phyloP scores from a whole-genome alignment of 331 rosid species.

The Erythrophleum ivorense region DNA sequence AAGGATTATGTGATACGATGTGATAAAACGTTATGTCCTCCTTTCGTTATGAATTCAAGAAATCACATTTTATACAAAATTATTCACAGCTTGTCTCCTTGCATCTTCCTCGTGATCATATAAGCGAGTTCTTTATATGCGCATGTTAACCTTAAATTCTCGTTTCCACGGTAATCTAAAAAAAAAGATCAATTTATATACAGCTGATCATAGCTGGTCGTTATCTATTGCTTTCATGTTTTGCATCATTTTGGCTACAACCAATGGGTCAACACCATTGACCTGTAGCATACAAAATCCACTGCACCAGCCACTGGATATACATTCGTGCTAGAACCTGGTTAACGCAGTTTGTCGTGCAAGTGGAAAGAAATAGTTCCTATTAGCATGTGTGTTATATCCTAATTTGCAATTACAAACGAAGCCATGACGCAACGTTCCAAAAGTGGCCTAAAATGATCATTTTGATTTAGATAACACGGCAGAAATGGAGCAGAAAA shows the following conservation, averaged over 20 bases:
- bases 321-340: neutral
- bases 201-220: neutral
- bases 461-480: neutral
- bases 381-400: neutral
- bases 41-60: slow-evolving; percentile 7
- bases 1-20: slow-evolving; percentile 2
- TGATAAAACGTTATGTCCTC: slow-evolving; percentile 14
- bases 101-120: neutral
- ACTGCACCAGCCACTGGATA: neutral
- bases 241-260: neutral
- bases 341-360: neutral
- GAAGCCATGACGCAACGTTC: neutral
- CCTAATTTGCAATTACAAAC: neutral
- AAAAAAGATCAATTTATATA: too few species aligned
- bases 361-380: neutral
- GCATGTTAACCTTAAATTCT: too few species aligned
- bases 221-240: neutral
- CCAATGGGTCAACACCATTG: neutral
- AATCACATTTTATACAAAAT: neutral
- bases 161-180: too few species aligned
- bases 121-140: too few species aligned
- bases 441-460: neutral
- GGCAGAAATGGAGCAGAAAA: neutral
- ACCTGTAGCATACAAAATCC: neutral
- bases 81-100: neutral